phyloP scores from a whole-genome alignment of 2,329 filamentous ascomycete genomes.

The Gremmenia infestans region DNA sequence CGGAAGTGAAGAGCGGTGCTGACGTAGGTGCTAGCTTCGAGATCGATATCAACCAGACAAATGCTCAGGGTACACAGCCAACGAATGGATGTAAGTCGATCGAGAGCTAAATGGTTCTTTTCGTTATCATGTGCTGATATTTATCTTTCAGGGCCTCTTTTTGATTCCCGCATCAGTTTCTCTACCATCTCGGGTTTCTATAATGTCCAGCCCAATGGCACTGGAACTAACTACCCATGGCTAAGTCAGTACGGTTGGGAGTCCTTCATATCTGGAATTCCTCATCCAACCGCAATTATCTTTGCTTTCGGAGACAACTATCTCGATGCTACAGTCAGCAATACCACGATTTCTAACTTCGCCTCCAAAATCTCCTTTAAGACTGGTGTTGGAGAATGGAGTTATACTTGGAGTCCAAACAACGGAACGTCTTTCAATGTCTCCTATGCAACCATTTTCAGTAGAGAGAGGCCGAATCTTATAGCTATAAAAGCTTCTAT shows the following conservation, averaged over 20 bases:
- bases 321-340: constrained; percentile 57
- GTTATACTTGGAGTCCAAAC: constrained; percentile 60
- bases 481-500: constrained; percentile 52
- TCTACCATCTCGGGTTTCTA: constrained; percentile 65
- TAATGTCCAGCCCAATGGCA: constrained; percentile 52
- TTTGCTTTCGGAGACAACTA: constrained; percentile 50
- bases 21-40: constrained; percentile 18
- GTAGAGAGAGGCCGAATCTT: constrained; percentile 29
- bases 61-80: constrained; percentile 24
- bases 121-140: not conserved
- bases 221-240: constrained; percentile 62
- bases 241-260: constrained; percentile 65
- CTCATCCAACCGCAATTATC: constrained; percentile 60
- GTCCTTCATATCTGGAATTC: constrained; percentile 65
- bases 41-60: constrained; percentile 28
- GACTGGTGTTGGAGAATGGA: constrained; percentile 58
- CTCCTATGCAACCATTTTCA: constrained; percentile 56
- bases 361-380: constrained; percentile 56
- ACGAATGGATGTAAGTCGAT: constrained; percentile 50
- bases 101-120: not conserved
- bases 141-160: constrained; percentile 46
- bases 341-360: constrained; percentile 55
- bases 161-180: constrained; percentile 57
- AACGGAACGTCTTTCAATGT: constrained; percentile 48
- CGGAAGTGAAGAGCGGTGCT: too few species aligned